Base-by-base conservation (phyloP, 148 eudicot genomes). In the Rheum nobile region DNA sequence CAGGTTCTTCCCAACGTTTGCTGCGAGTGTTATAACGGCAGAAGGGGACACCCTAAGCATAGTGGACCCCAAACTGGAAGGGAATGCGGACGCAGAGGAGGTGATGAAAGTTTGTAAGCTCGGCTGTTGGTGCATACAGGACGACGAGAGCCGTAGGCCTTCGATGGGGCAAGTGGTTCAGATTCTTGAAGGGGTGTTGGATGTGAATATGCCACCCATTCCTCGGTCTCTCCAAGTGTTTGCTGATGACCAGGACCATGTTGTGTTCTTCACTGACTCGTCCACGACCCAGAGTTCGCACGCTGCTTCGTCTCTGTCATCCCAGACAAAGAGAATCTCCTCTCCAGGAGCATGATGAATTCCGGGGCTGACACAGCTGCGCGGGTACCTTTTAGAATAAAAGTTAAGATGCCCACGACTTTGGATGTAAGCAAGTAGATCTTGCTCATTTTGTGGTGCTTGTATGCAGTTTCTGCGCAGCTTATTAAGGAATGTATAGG, bases 51-150 rank as follows among this genome's bases (percentile, higher is more conserved):
- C 86, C 24, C 76, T 86, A 59, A 78, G 76, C 22, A 76, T 90
- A n/a, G 59, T 86, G 47, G 90, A 90, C 76, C 84, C 76, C 2
- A 71, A 72, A 24, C 73, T 90, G 77, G 79, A 79, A n/a, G 28
- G 83, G 14, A 67, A 72, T 28, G 92, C 83, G 2, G 83, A 82
- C 38, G 79, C 2, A 7, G 83, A 81, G 14, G 90, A 88, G 78
- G 79, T 88, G 19, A 8, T 34, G 44, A 85, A 82, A 67, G 43
- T 88, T 17, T 82, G 92, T 54, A 86, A 78, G 67, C 76, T 88
- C 50, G 90, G 91, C 29, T 86, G 91, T 75, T 90, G 96, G 96
- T 88, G 96, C 70, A 85, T 87, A 37, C 90, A 90, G 71, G 95
- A 88, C 71, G 86, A 88, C 28, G 96, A 88, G 76, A 74, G 73